A percentile compares a stretch with the other conserved stretches of the same genome.
Evolutionary conservation across 129 eudicot genomes (phyloP).

Genomic region (Artemisia annua): DNA sequence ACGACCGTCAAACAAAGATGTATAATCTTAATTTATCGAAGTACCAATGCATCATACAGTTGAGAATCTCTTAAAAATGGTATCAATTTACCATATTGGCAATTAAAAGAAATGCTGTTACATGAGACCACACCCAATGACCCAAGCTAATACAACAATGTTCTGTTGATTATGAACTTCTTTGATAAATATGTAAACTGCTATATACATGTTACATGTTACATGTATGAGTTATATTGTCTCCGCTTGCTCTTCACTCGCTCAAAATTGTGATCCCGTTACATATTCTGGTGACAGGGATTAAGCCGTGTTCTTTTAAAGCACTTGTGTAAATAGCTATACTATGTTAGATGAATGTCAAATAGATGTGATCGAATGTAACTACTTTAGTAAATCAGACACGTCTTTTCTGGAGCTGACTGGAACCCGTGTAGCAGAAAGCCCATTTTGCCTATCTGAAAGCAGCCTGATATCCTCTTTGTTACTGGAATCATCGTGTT

Average conservation of each 20-base stretch:
- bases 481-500: slow-evolving; percentile 9
- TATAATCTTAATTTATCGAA: too few relatives aligned
- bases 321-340: not conserved
- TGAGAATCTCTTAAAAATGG: too few relatives aligned
- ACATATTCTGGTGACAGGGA: not conserved
- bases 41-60: too few relatives aligned
- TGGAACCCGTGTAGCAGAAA: slow-evolving; percentile 48
- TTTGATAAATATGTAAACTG: not conserved
- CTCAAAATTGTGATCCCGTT: not conserved
- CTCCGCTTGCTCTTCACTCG: too few relatives aligned
- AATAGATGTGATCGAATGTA: not conserved
- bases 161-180: too few relatives aligned
- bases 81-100: too few relatives aligned
- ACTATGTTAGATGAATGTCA: not conserved
- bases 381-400: slow-evolving; percentile 39
- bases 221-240: not conserved
- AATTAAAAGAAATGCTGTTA: too few relatives aligned
- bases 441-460: slow-evolving; percentile 39
- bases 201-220: not conserved
- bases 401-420: slow-evolving; percentile 42
- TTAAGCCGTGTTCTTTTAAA: not conserved
- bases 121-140: too few relatives aligned
- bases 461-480: slow-evolving; percentile 32
- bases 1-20: too few relatives aligned
- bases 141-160: too few relatives aligned